A percentile compares a stretch with the other conserved stretches of the same genome.
These are phyloP conservation scores for Botrytis deweyae DNA, from an alignment of 2,329 filamentous ascomycete genomes.

Conservation along the genomic window DNA sequence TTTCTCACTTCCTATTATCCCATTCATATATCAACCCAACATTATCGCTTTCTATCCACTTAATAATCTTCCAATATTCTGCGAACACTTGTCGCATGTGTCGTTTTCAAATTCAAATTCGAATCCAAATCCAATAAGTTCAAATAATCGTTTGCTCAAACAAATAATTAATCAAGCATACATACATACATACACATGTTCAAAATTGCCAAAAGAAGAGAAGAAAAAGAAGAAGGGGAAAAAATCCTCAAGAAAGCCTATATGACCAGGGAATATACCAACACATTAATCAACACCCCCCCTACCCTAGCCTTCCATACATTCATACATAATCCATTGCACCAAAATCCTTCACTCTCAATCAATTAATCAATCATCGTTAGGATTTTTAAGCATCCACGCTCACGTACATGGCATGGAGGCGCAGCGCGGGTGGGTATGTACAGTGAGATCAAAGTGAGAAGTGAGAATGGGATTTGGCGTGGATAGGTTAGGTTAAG, in stretches of 20 bases:
- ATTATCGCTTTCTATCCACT: conserved; percentile 1
- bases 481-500: neutral
- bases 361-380: neutral
- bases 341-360: conserved; percentile 11
- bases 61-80: neutral
- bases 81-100: conserved; percentile 6
- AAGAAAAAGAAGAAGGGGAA: neutral
- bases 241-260: neutral
- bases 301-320: neutral
- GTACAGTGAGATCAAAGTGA: neutral
- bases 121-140: neutral
- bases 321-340: conserved; percentile 11
- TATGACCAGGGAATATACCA: neutral
- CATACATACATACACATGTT: neutral
- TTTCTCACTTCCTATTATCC: conserved; percentile 12
- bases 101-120: neutral
- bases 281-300: neutral
- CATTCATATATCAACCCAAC: neutral
- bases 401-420: neutral
- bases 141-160: neutral
- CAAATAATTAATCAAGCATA: neutral
- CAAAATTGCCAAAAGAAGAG: neutral
- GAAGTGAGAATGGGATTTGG: conserved; percentile 4
- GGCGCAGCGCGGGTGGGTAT: conserved; percentile 11
- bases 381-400: neutral